Evolutionary conservation across 495 filamentous ascomycete species (phyloP).

Genomic region (Geopyxis carbonaria): DNA sequence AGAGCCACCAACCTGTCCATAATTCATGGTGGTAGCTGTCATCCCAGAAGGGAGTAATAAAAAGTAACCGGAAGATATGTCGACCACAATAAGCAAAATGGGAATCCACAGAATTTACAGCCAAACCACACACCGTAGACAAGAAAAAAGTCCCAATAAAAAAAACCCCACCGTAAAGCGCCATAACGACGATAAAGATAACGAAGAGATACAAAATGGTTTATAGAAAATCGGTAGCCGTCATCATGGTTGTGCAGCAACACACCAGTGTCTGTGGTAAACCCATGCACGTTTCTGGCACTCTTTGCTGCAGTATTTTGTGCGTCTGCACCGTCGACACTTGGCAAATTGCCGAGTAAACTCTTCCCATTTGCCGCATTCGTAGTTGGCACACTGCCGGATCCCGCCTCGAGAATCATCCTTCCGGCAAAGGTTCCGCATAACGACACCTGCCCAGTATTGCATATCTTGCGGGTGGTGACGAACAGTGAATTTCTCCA

Average conservation of each 20-base stretch:
- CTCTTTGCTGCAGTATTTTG: slow-evolving; percentile 99
- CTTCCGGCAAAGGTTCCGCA: slow-evolving; percentile 96
- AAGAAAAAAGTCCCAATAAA: too few species aligned
- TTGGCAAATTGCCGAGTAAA: slow-evolving; percentile 93
- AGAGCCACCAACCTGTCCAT: too few species aligned
- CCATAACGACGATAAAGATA: too few species aligned
- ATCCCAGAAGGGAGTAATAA: too few species aligned
- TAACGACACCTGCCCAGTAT: slow-evolving; percentile 97
- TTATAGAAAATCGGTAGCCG: too few species aligned
- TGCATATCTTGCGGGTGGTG: slow-evolving; percentile 95
- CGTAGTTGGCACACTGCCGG: slow-evolving; percentile 89
- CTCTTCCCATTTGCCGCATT: slow-evolving; percentile 96
- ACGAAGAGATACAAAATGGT: too few species aligned
- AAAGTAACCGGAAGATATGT: too few species aligned
- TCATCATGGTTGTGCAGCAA: slow-evolving; percentile 39
- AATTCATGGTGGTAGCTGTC: too few species aligned
- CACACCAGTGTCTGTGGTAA: slow-evolving; percentile 94
- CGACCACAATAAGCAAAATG: too few species aligned
- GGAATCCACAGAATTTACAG: too few species aligned
- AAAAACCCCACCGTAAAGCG: too few species aligned
- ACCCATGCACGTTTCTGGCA: slow-evolving; percentile 99
- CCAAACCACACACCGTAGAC: too few species aligned
- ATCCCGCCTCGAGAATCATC: slow-evolving; percentile 88
- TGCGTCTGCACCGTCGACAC: slow-evolving; percentile 85
- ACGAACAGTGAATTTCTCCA: slow-evolving; percentile 93